A percentile compares a stretch with the other conserved stretches of the same genome.
Evolutionary conservation across 306 rosid genomes (phyloP).

Genomic region (Notholithocarpus densiflorus): DNA sequence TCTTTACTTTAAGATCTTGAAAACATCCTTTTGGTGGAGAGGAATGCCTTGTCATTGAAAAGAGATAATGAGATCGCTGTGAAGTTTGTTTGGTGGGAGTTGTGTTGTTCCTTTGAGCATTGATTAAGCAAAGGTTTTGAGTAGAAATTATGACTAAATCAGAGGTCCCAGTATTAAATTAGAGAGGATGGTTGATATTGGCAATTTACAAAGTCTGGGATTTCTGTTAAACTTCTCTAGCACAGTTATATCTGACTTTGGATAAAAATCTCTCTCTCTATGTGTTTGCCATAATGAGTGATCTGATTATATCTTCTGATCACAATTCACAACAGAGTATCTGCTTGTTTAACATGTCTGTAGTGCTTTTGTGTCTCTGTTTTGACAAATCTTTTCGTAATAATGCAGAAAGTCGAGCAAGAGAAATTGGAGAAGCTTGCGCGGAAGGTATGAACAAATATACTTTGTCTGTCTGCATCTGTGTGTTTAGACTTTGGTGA

Average conservation of each 20-base stretch:
- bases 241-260: background rate
- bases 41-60: background rate
- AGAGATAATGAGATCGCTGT: background rate
- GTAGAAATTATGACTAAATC: background rate
- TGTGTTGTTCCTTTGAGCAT: background rate
- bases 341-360: slow-evolving; percentile 13
- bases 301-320: background rate
- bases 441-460: slow-evolving; percentile 52
- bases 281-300: background rate
- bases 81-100: background rate
- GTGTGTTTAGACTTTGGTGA: slow-evolving; percentile 5
- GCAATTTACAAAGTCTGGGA: background rate
- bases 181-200: background rate
- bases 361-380: background rate
- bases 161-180: background rate
- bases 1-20: background rate
- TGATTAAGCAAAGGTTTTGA: background rate
- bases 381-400: slow-evolving; percentile 1
- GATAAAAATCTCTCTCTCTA: background rate
- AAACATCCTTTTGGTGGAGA: background rate
- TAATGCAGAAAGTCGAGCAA: slow-evolving; percentile 69
- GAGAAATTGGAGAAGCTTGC: slow-evolving; percentile 93
- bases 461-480: background rate
- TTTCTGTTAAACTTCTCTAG: background rate
- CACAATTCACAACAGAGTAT: background rate